These are phyloP conservation scores for Talaromyces trachyspermus DNA, from an alignment of 495 filamentous ascomycete genomes.

Conservation along the genomic window DNA sequence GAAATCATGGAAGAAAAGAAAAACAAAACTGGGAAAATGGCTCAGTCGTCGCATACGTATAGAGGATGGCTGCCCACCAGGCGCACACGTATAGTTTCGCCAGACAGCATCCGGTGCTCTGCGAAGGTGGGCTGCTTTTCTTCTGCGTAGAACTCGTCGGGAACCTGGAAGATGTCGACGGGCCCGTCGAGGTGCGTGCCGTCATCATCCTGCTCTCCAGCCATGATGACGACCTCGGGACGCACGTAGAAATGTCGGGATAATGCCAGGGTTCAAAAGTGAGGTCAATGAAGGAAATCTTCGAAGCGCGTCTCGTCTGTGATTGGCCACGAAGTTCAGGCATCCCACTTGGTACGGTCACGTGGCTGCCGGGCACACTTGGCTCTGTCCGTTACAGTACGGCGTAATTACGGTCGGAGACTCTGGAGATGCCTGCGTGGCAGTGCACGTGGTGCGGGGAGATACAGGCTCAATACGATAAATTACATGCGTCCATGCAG, in stretches of 20 bases:
- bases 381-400: too few relatives aligned
- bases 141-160: conserved; percentile 66
- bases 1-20: background rate
- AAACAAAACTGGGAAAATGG: too few relatives aligned
- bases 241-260: too few relatives aligned
- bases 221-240: too few relatives aligned
- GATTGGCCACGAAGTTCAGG: background rate
- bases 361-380: background rate
- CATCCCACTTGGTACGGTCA: background rate
- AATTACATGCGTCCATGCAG: background rate
- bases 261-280: too few relatives aligned
- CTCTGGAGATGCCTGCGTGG: too few relatives aligned
- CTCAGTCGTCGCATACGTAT: conserved; percentile 53
- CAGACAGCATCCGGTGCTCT: conserved; percentile 59
- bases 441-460: conserved; percentile 7
- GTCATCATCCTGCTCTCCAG: background rate
- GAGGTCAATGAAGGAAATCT: too few relatives aligned
- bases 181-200: conserved; percentile 15
- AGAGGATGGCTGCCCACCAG: conserved; percentile 86
- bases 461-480: background rate
- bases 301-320: background rate
- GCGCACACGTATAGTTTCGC: conserved; percentile 59
- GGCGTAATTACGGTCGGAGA: too few relatives aligned
- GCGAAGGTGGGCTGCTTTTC: conserved; percentile 61
- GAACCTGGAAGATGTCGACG: conserved; percentile 66